Percentiles rank a stretch among this genome's conserved stretches.
Evolutionary conservation across 1,284 basidiomycete species (phyloP).

Genomic region (Pseudozyma sp.): DNA sequence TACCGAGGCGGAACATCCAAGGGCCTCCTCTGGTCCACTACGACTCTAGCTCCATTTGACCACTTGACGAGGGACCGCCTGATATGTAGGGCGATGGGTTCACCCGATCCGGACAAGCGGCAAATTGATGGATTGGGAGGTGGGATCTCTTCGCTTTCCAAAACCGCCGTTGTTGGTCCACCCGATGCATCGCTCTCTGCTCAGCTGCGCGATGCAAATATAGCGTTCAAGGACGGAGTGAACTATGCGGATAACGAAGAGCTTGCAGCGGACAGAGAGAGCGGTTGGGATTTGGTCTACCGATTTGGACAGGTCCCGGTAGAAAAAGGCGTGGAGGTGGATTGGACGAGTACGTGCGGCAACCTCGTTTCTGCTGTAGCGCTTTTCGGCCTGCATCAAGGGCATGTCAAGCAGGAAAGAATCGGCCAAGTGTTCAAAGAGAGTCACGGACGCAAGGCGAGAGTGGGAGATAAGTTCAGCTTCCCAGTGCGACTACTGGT

Average conservation of each 20-base stretch:
- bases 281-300: conserved; percentile 64
- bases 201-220: neutral
- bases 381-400: conserved; percentile 49
- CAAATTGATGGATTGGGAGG: conserved; percentile 83
- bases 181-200: conserved; percentile 23
- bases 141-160: conserved; percentile 81
- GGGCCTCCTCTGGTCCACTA: conserved; percentile 79
- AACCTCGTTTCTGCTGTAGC: conserved; percentile 66
- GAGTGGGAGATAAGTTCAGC: conserved; percentile 10
- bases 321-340: conserved; percentile 35
- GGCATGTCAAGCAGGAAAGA: conserved; percentile 22
- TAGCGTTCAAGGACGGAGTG: conserved; percentile 36
- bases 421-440: conserved; percentile 22
- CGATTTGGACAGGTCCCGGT: conserved; percentile 67
- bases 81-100: conserved; percentile 78
- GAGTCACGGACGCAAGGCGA: neutral
- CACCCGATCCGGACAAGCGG: conserved; percentile 80
- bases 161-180: conserved; percentile 77
- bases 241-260: conserved; percentile 47
- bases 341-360: conserved; percentile 66
- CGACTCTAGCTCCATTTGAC: conserved; percentile 46
- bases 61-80: conserved; percentile 72
- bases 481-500: conserved; percentile 53
- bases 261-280: conserved; percentile 15
- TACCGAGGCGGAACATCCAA: conserved; percentile 81